A percentile compares a stretch with the other conserved stretches of the same genome.
Evolutionary conservation across 805 yeast species (phyloP).

Genomic region (Kazachstania kunashirensis): DNA sequence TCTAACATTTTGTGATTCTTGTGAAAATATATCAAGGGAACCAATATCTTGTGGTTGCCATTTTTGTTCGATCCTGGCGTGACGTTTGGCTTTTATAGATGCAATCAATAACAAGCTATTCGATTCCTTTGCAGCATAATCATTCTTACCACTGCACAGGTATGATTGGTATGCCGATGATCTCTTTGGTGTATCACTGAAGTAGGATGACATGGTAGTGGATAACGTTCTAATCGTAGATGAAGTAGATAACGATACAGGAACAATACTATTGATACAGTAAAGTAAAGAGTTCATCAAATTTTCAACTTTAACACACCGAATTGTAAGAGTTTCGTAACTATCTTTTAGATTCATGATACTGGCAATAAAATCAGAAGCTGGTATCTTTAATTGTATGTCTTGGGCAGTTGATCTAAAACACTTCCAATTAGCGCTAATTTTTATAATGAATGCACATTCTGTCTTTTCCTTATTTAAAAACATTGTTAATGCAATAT

Average conservation of each 20-base stretch:
- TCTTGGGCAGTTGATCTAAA: constrained; percentile 26
- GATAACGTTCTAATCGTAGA: constrained; percentile 20
- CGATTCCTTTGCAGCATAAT: background rate
- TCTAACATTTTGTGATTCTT: constrained; percentile 12
- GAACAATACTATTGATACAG: constrained; percentile 15
- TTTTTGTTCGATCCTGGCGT: constrained; percentile 9
- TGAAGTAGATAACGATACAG: constrained; percentile 15
- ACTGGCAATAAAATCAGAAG: constrained; percentile 8
- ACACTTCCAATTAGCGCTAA: constrained; percentile 17
- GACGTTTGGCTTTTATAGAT: constrained; percentile 18
- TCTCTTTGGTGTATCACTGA: constrained; percentile 9
- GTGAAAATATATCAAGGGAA: constrained; percentile 14
- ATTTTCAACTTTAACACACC: constrained; percentile 16
- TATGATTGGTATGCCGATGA: constrained; percentile 9
- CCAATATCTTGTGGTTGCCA: constrained; percentile 19
- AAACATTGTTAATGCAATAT: constrained; percentile 9
- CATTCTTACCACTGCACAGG: constrained; percentile 1
- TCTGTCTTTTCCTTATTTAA: constrained; percentile 6
- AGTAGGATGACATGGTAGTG: constrained; percentile 17
- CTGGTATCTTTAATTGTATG: constrained; percentile 20
- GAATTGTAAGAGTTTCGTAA: constrained; percentile 14
- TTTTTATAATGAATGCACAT: constrained; percentile 11
- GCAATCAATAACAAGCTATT: constrained; percentile 12
- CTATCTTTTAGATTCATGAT: constrained; percentile 5
- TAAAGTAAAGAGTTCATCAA: constrained; percentile 16